These are phyloP conservation scores for Alternaria sp. DNA, from an alignment of 2,329 filamentous ascomycete species.

Conservation along the genomic window DNA sequence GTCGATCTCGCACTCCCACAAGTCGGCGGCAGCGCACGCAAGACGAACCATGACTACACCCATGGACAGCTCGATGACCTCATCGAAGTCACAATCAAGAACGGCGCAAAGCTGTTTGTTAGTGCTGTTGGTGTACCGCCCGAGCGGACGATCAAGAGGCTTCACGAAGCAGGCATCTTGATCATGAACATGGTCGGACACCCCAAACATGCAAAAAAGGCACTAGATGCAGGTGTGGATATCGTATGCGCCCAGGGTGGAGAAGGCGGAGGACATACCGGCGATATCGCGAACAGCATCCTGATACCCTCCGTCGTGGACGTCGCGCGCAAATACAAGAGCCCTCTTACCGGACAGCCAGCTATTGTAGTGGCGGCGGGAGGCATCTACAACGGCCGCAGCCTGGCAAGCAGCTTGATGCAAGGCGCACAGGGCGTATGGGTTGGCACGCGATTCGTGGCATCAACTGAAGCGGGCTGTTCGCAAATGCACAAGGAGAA, in stretches of 20 bases:
- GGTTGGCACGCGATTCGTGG: slow-evolving; percentile 94
- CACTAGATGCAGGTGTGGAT: slow-evolving; percentile 84
- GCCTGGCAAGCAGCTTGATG: slow-evolving; percentile 81
- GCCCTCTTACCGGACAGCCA: slow-evolving; percentile 70
- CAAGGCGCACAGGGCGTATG: slow-evolving; percentile 88
- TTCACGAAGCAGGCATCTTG: slow-evolving; percentile 80
- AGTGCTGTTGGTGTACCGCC: slow-evolving; percentile 88
- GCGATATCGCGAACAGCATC: slow-evolving; percentile 83
- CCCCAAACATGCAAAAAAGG: slow-evolving; percentile 89
- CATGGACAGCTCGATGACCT: slow-evolving; percentile 85
- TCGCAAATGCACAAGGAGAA: slow-evolving; percentile 82
- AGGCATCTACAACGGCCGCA: slow-evolving; percentile 82
- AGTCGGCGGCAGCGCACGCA: slow-evolving; percentile 80
- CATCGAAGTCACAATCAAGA: slow-evolving; percentile 83
- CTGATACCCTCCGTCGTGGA: slow-evolving; percentile 88
- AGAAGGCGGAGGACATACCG: slow-evolving; percentile 92
- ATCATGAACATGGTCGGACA: slow-evolving; percentile 99
- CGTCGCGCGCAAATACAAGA: slow-evolving; percentile 74
- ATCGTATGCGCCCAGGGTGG: slow-evolving; percentile 91
- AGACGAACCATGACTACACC: slow-evolving; percentile 97
- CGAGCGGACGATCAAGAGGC: slow-evolving; percentile 69
- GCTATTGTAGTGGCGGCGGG: slow-evolving; percentile 89
- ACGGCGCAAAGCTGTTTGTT: slow-evolving; percentile 85
- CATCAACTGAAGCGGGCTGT: slow-evolving; percentile 79
- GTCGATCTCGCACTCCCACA: slow-evolving; percentile 92